Percentiles rank a stretch among this genome's conserved stretches.
phyloP scores from a whole-genome alignment of 768 basidiomycete species.

The Chalciporus chontae region DNA sequence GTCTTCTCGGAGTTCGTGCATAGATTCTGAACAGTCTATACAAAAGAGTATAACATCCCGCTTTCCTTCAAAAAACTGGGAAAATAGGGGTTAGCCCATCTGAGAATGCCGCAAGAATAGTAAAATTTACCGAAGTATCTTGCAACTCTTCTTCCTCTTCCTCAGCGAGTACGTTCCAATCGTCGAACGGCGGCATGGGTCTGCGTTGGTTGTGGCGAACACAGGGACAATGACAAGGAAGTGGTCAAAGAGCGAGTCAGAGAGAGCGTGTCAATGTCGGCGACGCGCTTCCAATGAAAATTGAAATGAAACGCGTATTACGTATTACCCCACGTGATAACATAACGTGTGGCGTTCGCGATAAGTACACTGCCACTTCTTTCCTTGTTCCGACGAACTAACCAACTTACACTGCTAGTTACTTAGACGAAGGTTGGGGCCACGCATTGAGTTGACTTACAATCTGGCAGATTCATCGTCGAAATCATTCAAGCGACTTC shows the following conservation, averaged over 20 bases:
- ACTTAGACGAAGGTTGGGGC: too few relatives aligned
- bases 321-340: slow-evolving; percentile 20
- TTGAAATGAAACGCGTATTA: slow-evolving; percentile 24
- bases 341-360: not conserved
- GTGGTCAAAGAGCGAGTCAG: slow-evolving; percentile 2
- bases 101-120: slow-evolving; percentile 9
- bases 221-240: not conserved
- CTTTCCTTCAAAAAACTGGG: slow-evolving; percentile 65
- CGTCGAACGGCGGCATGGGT: slow-evolving; percentile 66
- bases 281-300: not conserved
- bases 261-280: not conserved
- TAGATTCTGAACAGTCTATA: slow-evolving; percentile 90
- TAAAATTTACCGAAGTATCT: slow-evolving; percentile 51
- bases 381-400: not conserved
- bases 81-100: slow-evolving; percentile 12
- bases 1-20: slow-evolving; percentile 72
- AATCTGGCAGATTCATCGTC: not conserved
- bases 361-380: not conserved
- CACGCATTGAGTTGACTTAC: not conserved
- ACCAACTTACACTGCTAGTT: too few relatives aligned
- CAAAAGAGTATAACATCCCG: slow-evolving; percentile 92
- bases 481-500: not conserved
- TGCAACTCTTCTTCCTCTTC: slow-evolving; percentile 84
- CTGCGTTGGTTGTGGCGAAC: not conserved
- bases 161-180: slow-evolving; percentile 77